Percentiles rank a stretch among this genome's conserved stretches.
Evolutionary conservation across 1,284 basidiomycete genomes (phyloP).

Genomic region (Ustilago loliicola): DNA sequence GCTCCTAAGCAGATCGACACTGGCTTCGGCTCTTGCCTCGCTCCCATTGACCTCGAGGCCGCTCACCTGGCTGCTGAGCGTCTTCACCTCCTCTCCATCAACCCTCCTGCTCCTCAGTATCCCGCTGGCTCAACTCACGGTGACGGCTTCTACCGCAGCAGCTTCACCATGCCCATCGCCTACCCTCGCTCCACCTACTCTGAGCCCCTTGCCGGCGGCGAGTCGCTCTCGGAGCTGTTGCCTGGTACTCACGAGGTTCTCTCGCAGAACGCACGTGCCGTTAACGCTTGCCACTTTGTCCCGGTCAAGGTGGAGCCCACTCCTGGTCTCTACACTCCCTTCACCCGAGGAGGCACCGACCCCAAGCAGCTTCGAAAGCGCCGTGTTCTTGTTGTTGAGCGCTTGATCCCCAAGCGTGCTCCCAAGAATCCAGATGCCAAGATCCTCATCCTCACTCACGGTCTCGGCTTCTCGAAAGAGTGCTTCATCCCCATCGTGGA

Average conservation of each 20-base stretch:
- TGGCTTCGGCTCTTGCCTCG: constrained; percentile 45
- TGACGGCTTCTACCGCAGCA: constrained; percentile 34
- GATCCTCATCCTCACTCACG: constrained; percentile 46
- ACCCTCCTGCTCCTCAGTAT: constrained; percentile 39
- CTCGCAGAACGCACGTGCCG: constrained; percentile 45
- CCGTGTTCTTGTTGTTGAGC: constrained; percentile 44
- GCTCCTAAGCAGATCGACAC: constrained; percentile 50
- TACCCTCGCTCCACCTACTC: constrained; percentile 51
- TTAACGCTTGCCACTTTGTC: constrained; percentile 48
- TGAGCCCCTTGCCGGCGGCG: constrained; percentile 42
- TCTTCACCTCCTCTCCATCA: constrained; percentile 40
- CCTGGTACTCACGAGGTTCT: constrained; percentile 49
- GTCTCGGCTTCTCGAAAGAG: constrained; percentile 50
- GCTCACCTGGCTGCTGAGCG: constrained; percentile 44
- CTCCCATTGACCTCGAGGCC: constrained; percentile 48
- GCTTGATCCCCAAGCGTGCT: constrained; percentile 40
- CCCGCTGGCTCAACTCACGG: constrained; percentile 40
- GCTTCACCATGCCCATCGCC: constrained; percentile 45
- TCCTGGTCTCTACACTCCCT: constrained; percentile 46
- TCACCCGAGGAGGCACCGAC: constrained; percentile 41
- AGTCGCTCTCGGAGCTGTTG: constrained; percentile 42
- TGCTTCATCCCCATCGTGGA: constrained; percentile 46
- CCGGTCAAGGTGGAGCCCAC: constrained; percentile 48
- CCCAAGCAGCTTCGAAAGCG: constrained; percentile 46
- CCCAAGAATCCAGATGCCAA: constrained; percentile 42